These are phyloP conservation scores for Aphanomyces cochlioides DNA, from an alignment of 352 stramenopile species.

Conservation along the genomic window DNA sequence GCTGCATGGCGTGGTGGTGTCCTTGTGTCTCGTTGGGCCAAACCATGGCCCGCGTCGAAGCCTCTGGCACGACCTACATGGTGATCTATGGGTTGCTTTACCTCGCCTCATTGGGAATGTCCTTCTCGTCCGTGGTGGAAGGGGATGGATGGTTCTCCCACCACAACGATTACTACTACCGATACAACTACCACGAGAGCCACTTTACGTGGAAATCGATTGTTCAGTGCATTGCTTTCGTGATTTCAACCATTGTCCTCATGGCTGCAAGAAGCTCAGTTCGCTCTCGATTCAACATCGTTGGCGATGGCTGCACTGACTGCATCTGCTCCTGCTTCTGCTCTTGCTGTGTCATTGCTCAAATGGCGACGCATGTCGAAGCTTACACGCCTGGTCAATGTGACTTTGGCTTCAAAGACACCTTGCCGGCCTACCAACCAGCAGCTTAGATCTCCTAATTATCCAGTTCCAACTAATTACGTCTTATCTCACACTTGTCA, in stretches of 20 bases:
- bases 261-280: conserved; percentile 46
- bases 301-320: conserved; percentile 36
- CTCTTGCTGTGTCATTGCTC: conserved; percentile 39
- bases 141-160: neutral
- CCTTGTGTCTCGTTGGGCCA: conserved; percentile 58
- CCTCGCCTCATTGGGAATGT: neutral
- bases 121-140: too few relatives aligned
- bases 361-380: conserved; percentile 52
- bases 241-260: conserved; percentile 2
- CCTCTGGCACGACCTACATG: neutral
- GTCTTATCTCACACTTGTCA: too few relatives aligned
- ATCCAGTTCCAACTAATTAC: too few relatives aligned
- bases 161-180: neutral
- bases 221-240: neutral
- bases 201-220: too few relatives aligned
- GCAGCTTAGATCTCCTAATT: too few relatives aligned
- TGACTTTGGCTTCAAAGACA: conserved; percentile 38
- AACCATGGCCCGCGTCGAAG: conserved; percentile 36
- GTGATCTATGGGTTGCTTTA: neutral
- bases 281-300: conserved; percentile 37
- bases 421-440: conserved; percentile 38
- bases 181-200: too few relatives aligned
- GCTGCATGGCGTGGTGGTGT: conserved; percentile 66
- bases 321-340: conserved; percentile 38
- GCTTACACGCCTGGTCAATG: conserved; percentile 45